A percentile compares a stretch with the other conserved stretches of the same genome.
phyloP scores from a whole-genome alignment of 2,329 filamentous ascomycete species.

The Hawksworthiomyces lignivorus region DNA sequence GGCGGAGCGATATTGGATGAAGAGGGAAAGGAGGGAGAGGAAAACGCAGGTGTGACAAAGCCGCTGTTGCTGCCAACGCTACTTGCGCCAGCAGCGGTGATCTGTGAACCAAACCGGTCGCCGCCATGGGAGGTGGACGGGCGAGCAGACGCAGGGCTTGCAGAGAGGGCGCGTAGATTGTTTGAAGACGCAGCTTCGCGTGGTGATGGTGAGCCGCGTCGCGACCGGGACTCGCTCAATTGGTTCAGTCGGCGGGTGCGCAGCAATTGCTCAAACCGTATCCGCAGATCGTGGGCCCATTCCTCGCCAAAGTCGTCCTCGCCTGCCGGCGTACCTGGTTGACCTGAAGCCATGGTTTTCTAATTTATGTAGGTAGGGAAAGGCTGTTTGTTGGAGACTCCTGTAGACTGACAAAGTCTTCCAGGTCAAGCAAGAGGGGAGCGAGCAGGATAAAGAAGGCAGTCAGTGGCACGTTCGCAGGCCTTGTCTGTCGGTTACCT shows the following conservation, averaged over 20 bases:
- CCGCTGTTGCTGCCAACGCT: not conserved
- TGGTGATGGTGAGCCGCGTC: slow-evolving; percentile 49
- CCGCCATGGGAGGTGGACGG: slow-evolving; percentile 40
- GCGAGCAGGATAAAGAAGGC: no score
- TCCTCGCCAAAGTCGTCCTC: slow-evolving; percentile 54
- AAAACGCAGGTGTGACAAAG: no score
- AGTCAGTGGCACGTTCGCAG: no score
- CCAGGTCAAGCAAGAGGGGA: not conserved
- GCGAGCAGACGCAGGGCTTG: slow-evolving; percentile 25
- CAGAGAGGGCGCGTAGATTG: slow-evolving; percentile 35
- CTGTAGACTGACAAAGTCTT: not conserved
- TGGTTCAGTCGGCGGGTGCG: slow-evolving; percentile 83
- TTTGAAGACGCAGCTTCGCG: slow-evolving; percentile 43
- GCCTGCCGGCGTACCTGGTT: slow-evolving; percentile 14
- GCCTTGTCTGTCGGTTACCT: no score
- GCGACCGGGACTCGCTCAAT: slow-evolving; percentile 58
- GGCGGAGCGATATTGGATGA: slow-evolving; percentile 8
- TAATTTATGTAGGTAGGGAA: no score
- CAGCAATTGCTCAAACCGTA: slow-evolving; percentile 80
- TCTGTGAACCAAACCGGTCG: slow-evolving; percentile 18
- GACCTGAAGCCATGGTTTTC: slow-evolving; percentile 25
- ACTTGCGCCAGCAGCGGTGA: not conserved
- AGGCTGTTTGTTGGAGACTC: no score
- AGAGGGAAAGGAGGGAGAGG: not conserved
- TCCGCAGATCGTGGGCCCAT: slow-evolving; percentile 70